Conservation (phyloP, 2,329 filamentous ascomycete genomes). For the Penicillium sp. region DNA sequence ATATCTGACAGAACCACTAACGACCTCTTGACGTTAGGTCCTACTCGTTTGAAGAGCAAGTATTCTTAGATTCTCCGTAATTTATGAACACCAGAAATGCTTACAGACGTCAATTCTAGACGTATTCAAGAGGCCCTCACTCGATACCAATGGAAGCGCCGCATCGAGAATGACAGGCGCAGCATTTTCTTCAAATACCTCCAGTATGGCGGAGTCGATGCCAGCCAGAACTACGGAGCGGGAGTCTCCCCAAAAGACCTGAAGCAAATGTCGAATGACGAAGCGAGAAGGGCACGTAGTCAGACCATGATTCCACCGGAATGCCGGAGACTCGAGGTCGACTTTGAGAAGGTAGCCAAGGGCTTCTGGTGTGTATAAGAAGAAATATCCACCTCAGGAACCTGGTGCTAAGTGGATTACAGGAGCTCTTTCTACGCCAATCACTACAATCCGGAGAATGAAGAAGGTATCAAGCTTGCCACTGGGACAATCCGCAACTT, state of each 20-base stretch:
- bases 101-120: conserved; percentile 43
- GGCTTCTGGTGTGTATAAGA: conserved; percentile 69
- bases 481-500: conserved; percentile 79
- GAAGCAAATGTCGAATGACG: conserved; percentile 61
- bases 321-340: conserved; percentile 71
- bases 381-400: neutral
- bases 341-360: conserved; percentile 75
- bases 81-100: neutral
- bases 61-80: neutral
- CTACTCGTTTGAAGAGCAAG: conserved; percentile 60
- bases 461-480: conserved; percentile 58
- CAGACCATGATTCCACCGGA: conserved; percentile 48
- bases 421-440: conserved; percentile 61
- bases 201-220: conserved; percentile 76
- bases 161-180: conserved; percentile 64
- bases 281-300: conserved; percentile 66
- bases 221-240: conserved; percentile 62
- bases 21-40: neutral
- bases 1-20: neutral
- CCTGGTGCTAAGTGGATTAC: neutral
- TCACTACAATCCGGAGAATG: conserved; percentile 58
- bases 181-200: conserved; percentile 79
- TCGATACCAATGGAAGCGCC: conserved; percentile 75
- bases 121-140: conserved; percentile 85
- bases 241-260: conserved; percentile 65